Conservation (phyloP, 2,329 filamentous ascomycete species). For the Pseudogymnoascus sp. region DNA sequence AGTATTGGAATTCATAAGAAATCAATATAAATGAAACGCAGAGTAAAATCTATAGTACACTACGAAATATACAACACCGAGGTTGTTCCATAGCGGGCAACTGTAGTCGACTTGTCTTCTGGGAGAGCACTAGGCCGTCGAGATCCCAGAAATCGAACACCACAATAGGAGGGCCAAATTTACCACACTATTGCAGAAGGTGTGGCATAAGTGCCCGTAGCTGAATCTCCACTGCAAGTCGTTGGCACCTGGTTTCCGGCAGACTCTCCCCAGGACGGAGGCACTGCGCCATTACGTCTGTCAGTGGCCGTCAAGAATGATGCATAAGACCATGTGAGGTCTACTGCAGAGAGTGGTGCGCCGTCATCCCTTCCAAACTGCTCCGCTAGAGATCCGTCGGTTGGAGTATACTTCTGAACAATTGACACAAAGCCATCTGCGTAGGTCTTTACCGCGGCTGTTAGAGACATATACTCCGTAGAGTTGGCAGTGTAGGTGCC, state of each 20-base stretch:
- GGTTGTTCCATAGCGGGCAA: not conserved
- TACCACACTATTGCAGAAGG: not conserved
- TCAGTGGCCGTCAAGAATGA: conserved; percentile 56
- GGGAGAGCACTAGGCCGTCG: not conserved
- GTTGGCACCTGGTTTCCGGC: not conserved
- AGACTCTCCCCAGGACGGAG: conserved; percentile 43
- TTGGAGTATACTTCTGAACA: conserved; percentile 42
- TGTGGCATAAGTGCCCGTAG: not conserved
- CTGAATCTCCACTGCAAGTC: not conserved
- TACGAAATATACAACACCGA: not conserved
- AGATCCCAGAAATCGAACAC: not conserved
- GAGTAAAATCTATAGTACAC: not conserved
- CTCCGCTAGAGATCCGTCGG: conserved; percentile 59
- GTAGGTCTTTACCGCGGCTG: conserved; percentile 52
- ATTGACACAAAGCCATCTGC: conserved; percentile 49
- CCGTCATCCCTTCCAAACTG: conserved; percentile 54
- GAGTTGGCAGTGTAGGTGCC: conserved; percentile 47
- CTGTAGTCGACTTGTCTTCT: not conserved
- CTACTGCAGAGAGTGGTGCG: conserved; percentile 53
- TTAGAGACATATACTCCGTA: not conserved
- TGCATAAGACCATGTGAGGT: conserved; percentile 69
- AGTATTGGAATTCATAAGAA: not conserved
- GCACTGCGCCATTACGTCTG: conserved; percentile 48
- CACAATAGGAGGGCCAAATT: not conserved
- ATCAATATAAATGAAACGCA: not conserved